Percentiles rank a stretch among this genome's conserved stretches.
These are phyloP conservation scores for Triadica sebifera DNA, from an alignment of 345 rosid species.

Conservation along the genomic window DNA sequence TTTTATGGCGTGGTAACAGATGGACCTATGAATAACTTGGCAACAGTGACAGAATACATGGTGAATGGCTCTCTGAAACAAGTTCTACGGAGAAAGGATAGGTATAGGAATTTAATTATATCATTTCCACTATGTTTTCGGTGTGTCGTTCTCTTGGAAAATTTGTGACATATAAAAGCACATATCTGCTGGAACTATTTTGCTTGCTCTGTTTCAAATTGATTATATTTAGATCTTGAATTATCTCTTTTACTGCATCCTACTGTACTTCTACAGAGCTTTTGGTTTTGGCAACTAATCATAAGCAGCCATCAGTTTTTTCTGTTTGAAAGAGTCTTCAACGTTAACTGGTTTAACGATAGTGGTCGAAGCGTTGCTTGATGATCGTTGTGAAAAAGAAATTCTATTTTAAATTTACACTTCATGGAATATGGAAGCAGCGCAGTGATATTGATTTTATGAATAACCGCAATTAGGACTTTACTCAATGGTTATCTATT, in stretches of 20 bases:
- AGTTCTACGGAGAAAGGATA: conserved; percentile 35
- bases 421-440: background rate
- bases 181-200: background rate
- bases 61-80: conserved; percentile 46
- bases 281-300: background rate
- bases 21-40: conserved; percentile 32
- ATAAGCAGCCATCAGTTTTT: background rate
- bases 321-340: background rate
- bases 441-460: background rate
- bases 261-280: background rate
- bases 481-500: background rate
- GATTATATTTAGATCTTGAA: background rate
- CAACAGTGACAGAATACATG: conserved; percentile 48
- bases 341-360: background rate
- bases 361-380: background rate
- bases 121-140: background rate
- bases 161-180: background rate
- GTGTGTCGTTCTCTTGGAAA: background rate
- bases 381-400: no score
- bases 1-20: conserved; percentile 53
- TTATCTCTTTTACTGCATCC: background rate
- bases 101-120: conserved; percentile 17
- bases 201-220: background rate
- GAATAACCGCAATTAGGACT: background rate
- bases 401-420: background rate